A percentile compares a stretch with the other conserved stretches of the same genome.
phyloP scores from a whole-genome alignment of 495 filamentous ascomycete genomes.

The Diplogelasinospora grovesii region DNA sequence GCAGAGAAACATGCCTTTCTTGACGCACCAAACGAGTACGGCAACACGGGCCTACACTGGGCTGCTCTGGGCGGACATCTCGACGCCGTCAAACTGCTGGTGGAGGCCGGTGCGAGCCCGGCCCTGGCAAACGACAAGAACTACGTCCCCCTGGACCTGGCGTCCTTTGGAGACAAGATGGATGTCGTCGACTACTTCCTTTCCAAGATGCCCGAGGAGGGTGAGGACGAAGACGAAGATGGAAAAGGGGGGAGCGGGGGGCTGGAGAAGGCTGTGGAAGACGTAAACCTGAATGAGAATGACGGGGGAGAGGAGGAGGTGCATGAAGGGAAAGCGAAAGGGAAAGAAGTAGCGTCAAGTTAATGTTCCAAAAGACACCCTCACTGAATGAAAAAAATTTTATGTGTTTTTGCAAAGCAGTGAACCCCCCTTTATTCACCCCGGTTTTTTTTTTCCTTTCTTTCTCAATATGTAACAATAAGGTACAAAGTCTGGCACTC shows the following conservation, averaged over 20 bases:
- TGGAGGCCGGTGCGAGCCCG: slow-evolving; percentile 57
- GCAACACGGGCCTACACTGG: slow-evolving; percentile 90
- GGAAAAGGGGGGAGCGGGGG: too few species aligned
- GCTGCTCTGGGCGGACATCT: slow-evolving; percentile 84
- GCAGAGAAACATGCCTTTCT: slow-evolving; percentile 45
- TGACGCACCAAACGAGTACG: slow-evolving; percentile 65
- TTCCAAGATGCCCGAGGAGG: slow-evolving; percentile 48
- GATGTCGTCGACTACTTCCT: slow-evolving; percentile 64
- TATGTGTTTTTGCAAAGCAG: too few species aligned
- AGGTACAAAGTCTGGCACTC: too few species aligned
- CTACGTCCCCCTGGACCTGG: slow-evolving; percentile 79
- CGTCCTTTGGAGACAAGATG: slow-evolving; percentile 62
- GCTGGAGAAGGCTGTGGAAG: slow-evolving; percentile 17
- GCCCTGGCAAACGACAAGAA: slow-evolving; percentile 71
- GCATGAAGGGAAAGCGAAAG: slow-evolving; percentile 12
- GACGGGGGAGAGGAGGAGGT: slow-evolving; percentile 1
- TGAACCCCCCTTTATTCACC: too few species aligned
- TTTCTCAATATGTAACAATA: too few species aligned
- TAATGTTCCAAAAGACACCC: too few species aligned
- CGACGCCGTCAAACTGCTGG: slow-evolving; percentile 66
- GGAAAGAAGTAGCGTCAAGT: too few species aligned
- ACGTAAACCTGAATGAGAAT: slow-evolving; percentile 19
- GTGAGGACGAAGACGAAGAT: slow-evolving; percentile 36
- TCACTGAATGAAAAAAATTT: too few species aligned
- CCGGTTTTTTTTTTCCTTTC: too few species aligned